phyloP scores from a whole-genome alignment of 495 filamentous ascomycete species.

The Usnea hakonensis region DNA sequence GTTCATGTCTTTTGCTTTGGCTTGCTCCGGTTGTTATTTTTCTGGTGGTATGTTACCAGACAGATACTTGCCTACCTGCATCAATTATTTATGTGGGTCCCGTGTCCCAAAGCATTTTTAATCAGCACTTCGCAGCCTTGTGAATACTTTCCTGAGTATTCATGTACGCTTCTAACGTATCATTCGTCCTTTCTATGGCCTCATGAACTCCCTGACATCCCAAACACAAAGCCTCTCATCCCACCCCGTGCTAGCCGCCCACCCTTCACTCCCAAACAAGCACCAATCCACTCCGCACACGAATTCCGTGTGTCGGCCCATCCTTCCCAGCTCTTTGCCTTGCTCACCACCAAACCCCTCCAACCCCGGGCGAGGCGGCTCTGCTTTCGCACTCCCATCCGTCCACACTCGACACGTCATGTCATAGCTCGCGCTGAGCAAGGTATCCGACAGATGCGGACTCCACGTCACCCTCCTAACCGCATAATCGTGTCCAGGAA shows the following conservation, averaged over 20 bases:
- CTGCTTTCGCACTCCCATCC: conserved; percentile 56
- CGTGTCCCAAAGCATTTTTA: neutral
- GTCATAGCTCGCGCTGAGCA: conserved; percentile 88
- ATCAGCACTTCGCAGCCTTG: neutral
- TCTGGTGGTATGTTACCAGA: neutral
- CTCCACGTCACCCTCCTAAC: conserved; percentile 80
- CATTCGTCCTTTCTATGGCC: conserved; percentile 7
- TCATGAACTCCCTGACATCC: conserved; percentile 71
- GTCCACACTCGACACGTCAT: conserved; percentile 95
- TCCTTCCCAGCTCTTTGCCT: conserved; percentile 70
- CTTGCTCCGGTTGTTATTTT: neutral
- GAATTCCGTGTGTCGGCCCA: conserved; percentile 92
- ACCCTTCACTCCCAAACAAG: conserved; percentile 87
- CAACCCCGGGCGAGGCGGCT: conserved; percentile 24
- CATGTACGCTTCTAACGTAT: neutral
- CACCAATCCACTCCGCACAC: conserved; percentile 98
- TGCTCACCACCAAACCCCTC: conserved; percentile 30
- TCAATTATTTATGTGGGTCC: neutral
- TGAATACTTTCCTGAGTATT: neutral
- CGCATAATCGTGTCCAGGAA: conserved; percentile 86
- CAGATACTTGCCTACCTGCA: neutral
- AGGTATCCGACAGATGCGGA: conserved; percentile 76
- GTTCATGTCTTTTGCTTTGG: neutral
- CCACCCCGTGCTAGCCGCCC: conserved; percentile 91
- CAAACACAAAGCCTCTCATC: conserved; percentile 85